phyloP scores from a whole-genome alignment of 495 filamentous ascomycete genomes.

The Haplographium delicatum region DNA sequence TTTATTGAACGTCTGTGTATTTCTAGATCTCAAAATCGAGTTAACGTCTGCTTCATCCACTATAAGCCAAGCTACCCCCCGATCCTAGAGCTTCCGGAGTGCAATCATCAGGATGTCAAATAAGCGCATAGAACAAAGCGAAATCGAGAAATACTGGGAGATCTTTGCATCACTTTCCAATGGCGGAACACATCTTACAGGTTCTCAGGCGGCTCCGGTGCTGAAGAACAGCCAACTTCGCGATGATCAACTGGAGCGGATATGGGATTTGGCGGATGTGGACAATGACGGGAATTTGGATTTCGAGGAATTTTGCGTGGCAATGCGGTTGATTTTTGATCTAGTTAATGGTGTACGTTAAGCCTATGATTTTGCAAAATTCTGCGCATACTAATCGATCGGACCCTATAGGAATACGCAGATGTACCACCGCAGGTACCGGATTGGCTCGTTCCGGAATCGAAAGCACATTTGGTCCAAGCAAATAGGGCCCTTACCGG shows the following conservation, averaged over 20 bases:
- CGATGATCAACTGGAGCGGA: conserved; percentile 91
- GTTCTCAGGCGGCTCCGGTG: conserved; percentile 85
- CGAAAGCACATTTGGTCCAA: conserved; percentile 92
- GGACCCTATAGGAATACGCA: conserved; percentile 62
- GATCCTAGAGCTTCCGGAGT: too few relatives aligned
- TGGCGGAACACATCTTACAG: conserved; percentile 79
- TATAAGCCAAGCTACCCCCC: too few relatives aligned
- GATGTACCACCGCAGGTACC: conserved; percentile 80
- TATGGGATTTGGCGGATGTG: conserved; percentile 97
- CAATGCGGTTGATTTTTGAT: conserved; percentile 96
- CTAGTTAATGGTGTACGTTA: conserved; percentile 81
- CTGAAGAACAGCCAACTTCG: conserved; percentile 92
- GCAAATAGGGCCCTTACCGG: conserved; percentile 76
- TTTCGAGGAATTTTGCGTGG: conserved; percentile 99
- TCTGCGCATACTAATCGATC: not conserved
- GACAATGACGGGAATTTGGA: conserved; percentile 95
- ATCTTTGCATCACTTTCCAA: conserved; percentile 85
- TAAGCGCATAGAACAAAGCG: conserved; percentile 87
- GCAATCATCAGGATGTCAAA: conserved; percentile 63
- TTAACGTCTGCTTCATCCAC: too few relatives aligned
- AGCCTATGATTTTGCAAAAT: not conserved
- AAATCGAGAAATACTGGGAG: conserved; percentile 98
- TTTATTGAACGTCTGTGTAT: too few relatives aligned
- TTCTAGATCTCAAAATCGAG: too few relatives aligned
- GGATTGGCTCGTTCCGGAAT: conserved; percentile 95